These are phyloP conservation scores for Torulaspora pretoriensis DNA, from an alignment of 1,139 yeast species.

Conservation along the genomic window DNA sequence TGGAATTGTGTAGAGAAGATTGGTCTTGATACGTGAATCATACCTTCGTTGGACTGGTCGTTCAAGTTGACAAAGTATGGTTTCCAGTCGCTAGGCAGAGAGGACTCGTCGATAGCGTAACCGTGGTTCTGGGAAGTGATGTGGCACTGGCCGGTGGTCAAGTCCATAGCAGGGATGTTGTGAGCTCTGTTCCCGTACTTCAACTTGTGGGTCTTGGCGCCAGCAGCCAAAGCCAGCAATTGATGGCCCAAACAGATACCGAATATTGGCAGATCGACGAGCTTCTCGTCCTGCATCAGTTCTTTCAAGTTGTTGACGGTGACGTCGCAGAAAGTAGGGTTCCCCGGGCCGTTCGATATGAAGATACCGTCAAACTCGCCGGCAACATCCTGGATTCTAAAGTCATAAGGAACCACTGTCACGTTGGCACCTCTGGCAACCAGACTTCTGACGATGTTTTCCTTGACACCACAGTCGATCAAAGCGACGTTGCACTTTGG, in stretches of 20 bases:
- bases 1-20: constrained; percentile 96
- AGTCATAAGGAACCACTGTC: constrained; percentile 94
- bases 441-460: constrained; percentile 87
- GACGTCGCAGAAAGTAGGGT: constrained; percentile 86
- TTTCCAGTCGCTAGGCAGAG: constrained; percentile 64
- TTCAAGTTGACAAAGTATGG: constrained; percentile 89
- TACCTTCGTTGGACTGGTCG: constrained; percentile 95
- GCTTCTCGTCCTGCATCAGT: constrained; percentile 53
- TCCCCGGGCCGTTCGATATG: constrained; percentile 97
- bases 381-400: constrained; percentile 87
- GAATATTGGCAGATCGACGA: constrained; percentile 76
- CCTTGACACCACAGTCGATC: constrained; percentile 97
- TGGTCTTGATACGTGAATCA: constrained; percentile 82
- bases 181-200: constrained; percentile 98
- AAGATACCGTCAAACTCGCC: constrained; percentile 90
- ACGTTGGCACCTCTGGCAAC: constrained; percentile 93
- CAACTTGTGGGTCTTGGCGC: constrained; percentile 87
- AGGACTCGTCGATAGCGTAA: constrained; percentile 83
- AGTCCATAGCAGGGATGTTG: constrained; percentile 91
- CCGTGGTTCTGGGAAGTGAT: constrained; percentile 99
- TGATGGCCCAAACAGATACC: constrained; percentile 98
- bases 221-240: constrained; percentile 87
- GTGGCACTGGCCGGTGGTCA: constrained; percentile 87
- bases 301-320: constrained; percentile 73
- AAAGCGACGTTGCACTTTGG: constrained; percentile 71